Percentiles rank a stretch among this genome's conserved stretches.
Conservation (phyloP, 1,284 basidiomycete genomes). For the Sporisorium scitamineum region DNA sequence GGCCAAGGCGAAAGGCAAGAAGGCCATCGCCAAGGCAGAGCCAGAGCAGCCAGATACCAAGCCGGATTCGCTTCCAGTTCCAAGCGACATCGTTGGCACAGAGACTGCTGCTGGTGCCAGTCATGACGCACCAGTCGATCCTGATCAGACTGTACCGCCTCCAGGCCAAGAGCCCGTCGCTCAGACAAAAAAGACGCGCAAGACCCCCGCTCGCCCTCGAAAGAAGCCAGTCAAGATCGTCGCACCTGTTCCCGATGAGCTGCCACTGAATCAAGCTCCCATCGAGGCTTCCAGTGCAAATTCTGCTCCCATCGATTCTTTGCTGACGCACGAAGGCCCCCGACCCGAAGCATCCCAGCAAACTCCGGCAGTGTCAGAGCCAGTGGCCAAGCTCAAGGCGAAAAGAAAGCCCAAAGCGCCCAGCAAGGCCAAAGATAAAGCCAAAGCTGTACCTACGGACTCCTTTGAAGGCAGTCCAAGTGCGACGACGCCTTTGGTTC, state of each 20-base stretch:
- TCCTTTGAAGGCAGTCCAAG: background rate
- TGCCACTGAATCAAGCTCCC: no score
- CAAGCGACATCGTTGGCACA: background rate
- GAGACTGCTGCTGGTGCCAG: background rate
- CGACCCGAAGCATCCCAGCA: background rate
- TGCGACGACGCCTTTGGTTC: background rate
- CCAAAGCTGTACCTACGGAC: background rate
- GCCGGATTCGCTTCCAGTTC: background rate
- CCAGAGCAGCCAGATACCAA: background rate
- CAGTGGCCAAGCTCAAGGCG: constrained; percentile 8
- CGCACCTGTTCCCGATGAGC: background rate
- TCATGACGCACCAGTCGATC: background rate
- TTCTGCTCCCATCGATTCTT: background rate
- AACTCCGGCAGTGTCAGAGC: background rate
- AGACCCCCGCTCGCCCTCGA: constrained; percentile 7
- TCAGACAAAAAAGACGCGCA: constrained; percentile 8
- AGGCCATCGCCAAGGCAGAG: background rate
- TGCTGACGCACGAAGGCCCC: background rate
- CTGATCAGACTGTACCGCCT: background rate
- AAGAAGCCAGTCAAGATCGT: constrained; percentile 8
- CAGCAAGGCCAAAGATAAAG: constrained; percentile 15
- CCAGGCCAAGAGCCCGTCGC: background rate
- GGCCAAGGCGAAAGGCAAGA: constrained; percentile 7
- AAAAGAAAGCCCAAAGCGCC: constrained; percentile 19
- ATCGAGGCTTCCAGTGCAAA: no score